Base-by-base conservation (phyloP, 179 eudicot genomes). In the Camellia oleifera region DNA sequence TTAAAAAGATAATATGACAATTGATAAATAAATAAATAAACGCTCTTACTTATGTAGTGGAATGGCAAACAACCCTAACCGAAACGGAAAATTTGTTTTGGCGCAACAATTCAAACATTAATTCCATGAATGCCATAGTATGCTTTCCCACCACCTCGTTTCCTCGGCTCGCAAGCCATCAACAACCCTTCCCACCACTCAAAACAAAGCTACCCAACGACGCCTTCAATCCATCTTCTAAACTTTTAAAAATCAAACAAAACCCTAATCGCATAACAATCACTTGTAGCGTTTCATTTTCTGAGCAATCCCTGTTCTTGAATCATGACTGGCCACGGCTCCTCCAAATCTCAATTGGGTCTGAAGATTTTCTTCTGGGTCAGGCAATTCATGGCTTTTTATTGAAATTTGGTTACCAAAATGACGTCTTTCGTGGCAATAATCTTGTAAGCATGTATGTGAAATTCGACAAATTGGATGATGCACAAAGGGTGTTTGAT, bases 401-500 rank as follows among this genome's bases (percentile, higher is more conserved):
- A 32, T 32, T 14, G 70, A 62, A 79, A 62, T 23, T 20, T 13
- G 14, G 63, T 13, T 63, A 12, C 20, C 66, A 62, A 50, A 72
- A 64, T 48, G 45, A 76, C 40, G 40, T 32, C 11, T 5, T 15
- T 9, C 57, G 46, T 76, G 4, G 7, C 40, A 70, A 71, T 54
- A 71, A 71, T 72, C 76, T 68, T 5, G 50, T 69, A 0, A 57
- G 57, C 45, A 20, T 76, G 63, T 76, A 76, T 26, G 52, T 52
- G 12, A 67, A 76, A 57, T 58, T 68, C 8, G 48, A 3, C 60
- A 67, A 69, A n/a, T 5, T 81, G 74, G 73, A 76, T 17, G 64
- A 69, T n/a, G 80, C 80, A 20, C 76, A 70, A 52, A 32, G 13
- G 67, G 44, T 81, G 60, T 81, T 81, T 58, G 83, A 81, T 76